A percentile compares a stretch with the other conserved stretches of the same genome.
Conservation (phyloP, 352 stramenopile genomes). For the Pythium monospermum region DNA sequence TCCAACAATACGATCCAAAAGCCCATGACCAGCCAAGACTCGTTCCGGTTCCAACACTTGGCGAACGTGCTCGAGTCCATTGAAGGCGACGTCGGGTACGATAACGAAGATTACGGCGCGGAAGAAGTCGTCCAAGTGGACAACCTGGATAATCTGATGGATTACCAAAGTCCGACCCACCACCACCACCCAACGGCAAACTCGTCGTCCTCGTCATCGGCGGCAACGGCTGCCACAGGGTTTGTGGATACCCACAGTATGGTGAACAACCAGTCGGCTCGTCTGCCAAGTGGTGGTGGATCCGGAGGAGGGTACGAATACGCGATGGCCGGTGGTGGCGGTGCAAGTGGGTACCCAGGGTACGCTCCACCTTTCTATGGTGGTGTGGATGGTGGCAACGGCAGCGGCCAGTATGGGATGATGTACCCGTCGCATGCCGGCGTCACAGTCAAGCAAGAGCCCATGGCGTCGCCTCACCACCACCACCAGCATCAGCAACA, state of each 20-base stretch:
- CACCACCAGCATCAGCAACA: conserved; percentile 19
- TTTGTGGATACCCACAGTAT: conserved; percentile 71
- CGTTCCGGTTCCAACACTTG: conserved; percentile 82
- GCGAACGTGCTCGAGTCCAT: conserved; percentile 74
- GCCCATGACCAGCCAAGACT: conserved; percentile 84
- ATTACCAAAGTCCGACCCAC: conserved; percentile 52
- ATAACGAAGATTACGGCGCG: conserved; percentile 78
- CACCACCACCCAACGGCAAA: too few relatives aligned
- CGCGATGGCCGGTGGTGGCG: background rate
- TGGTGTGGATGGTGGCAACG: too few relatives aligned
- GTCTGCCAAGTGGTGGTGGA: background rate
- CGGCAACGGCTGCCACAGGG: conserved; percentile 14
- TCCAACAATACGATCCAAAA: conserved; percentile 84
- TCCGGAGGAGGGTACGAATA: conserved; percentile 11
- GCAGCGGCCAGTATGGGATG: conserved; percentile 14
- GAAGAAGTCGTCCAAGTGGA: conserved; percentile 82
- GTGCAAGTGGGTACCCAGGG: conserved; percentile 15
- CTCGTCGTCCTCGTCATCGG: conserved; percentile 8
- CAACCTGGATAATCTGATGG: conserved; percentile 80
- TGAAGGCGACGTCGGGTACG: conserved; percentile 75
- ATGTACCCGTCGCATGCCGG: conserved; percentile 3
- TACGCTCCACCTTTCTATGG: background rate
- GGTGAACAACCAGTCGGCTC: conserved; percentile 38
- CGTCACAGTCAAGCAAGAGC: conserved; percentile 31
- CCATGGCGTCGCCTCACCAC: conserved; percentile 7